Evolutionary conservation across 129 eudicot genomes (phyloP).

Genomic region (Flaveria robusta): DNA sequence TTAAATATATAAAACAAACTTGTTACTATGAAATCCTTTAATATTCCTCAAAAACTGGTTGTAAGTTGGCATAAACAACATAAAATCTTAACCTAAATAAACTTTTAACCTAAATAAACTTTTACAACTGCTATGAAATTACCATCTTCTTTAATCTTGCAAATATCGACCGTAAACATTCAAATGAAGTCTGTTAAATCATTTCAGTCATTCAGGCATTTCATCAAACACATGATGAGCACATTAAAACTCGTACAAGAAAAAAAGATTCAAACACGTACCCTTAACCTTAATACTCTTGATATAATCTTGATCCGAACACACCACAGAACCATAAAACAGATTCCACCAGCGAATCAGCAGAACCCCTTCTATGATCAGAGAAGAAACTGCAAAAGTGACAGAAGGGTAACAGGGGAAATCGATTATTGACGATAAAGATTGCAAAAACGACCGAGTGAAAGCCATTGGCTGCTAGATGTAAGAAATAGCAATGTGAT

Average conservation of each 20-base stretch:
- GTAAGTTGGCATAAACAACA: slow-evolving; percentile 7
- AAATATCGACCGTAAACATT: slow-evolving; percentile 3
- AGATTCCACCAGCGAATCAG: not conserved
- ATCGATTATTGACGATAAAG: slow-evolving; percentile 22
- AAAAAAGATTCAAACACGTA: slow-evolving; percentile 15
- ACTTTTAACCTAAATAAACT: not conserved
- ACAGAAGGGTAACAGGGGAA: slow-evolving; percentile 18
- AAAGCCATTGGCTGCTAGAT: slow-evolving; percentile 35
- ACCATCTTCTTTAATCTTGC: slow-evolving; percentile 19
- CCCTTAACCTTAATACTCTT: slow-evolving; percentile 25
- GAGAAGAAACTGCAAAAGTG: slow-evolving; percentile 13
- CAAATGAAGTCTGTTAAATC: not conserved
- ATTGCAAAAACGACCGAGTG: slow-evolving; percentile 25
- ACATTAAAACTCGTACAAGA: not conserved
- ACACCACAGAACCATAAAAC: slow-evolving; percentile 20
- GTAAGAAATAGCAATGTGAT: slow-evolving; percentile 17
- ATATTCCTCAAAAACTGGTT: not conserved
- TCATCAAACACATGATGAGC: slow-evolving; percentile 15
- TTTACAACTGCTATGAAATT: not conserved
- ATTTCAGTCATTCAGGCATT: not conserved
- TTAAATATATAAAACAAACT: not conserved
- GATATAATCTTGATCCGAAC: slow-evolving; percentile 25
- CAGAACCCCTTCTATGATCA: slow-evolving; percentile 6
- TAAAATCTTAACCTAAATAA: not conserved
- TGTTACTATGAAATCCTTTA: not conserved